These are phyloP conservation scores for Epichloe gansuensis DNA, from an alignment of 2,329 filamentous ascomycete genomes.

Conservation along the genomic window DNA sequence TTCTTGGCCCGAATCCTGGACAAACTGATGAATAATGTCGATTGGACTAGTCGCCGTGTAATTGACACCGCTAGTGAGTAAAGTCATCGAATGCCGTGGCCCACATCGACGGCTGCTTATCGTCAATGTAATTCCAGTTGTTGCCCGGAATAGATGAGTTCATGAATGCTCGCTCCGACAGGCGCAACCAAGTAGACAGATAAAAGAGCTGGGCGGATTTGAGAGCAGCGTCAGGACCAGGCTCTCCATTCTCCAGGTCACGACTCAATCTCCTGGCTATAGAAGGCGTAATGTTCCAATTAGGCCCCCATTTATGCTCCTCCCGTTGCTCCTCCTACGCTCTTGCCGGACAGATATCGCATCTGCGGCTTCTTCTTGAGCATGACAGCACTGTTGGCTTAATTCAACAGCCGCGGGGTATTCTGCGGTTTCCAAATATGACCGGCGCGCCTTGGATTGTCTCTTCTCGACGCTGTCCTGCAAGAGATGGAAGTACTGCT, in stretches of 20 bases:
- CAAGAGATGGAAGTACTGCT: slow-evolving; percentile 55
- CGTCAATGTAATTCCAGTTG: slow-evolving; percentile 54
- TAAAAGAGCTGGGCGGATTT: slow-evolving; percentile 46
- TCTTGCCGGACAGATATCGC: slow-evolving; percentile 54
- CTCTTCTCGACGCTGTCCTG: slow-evolving; percentile 33
- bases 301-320: slow-evolving; percentile 43
- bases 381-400: slow-evolving; percentile 48
- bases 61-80: slow-evolving; percentile 53
- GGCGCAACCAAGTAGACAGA: slow-evolving; percentile 44
- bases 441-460: slow-evolving; percentile 20
- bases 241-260: slow-evolving; percentile 2
- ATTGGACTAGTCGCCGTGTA: slow-evolving; percentile 58
- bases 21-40: slow-evolving; percentile 56
- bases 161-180: slow-evolving; percentile 65
- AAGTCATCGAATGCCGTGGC: slow-evolving; percentile 69
- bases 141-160: slow-evolving; percentile 48
- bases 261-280: slow-evolving; percentile 21
- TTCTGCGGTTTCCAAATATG: slow-evolving; percentile 35
- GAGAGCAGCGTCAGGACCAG: slow-evolving; percentile 16
- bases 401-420: slow-evolving; percentile 65
- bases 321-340: slow-evolving; percentile 45
- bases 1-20: slow-evolving; percentile 49
- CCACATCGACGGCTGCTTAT: slow-evolving; percentile 57
- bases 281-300: slow-evolving; percentile 51
- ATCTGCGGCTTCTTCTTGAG: slow-evolving; percentile 58